A percentile compares a stretch with the other conserved stretches of the same genome.
These are phyloP conservation scores for Phytopythium cucurbitacearum DNA, from an alignment of 352 stramenopile genomes.

Conservation along the genomic window DNA sequence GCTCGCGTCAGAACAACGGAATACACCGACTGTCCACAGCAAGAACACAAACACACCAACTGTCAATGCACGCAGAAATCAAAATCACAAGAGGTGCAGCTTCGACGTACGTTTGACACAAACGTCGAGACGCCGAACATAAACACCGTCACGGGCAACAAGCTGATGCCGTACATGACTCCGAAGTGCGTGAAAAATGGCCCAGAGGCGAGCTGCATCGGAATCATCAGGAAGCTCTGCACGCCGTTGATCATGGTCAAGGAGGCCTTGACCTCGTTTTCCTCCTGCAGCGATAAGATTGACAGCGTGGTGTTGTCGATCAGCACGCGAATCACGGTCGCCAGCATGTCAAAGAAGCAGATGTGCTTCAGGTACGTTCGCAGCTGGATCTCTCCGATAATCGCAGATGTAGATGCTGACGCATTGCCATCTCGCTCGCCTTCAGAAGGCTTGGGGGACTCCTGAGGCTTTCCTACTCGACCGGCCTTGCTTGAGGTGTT, in stretches of 20 bases:
- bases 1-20: conserved; percentile 64
- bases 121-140: conserved; percentile 67
- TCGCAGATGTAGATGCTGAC: conserved; percentile 20
- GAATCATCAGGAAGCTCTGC: conserved; percentile 86
- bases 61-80: neutral
- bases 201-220: conserved; percentile 71
- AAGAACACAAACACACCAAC: neutral
- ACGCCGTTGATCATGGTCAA: conserved; percentile 77
- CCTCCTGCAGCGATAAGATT: conserved; percentile 60
- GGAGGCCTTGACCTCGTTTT: conserved; percentile 67
- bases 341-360: conserved; percentile 84
- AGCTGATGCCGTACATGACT: conserved; percentile 80
- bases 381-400: conserved; percentile 59
- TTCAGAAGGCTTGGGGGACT: conserved; percentile 1
- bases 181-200: conserved; percentile 83
- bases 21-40: conserved; percentile 29
- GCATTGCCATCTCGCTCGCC: neutral
- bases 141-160: conserved; percentile 66
- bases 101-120: conserved; percentile 36
- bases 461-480: conserved; percentile 1
- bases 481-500: neutral
- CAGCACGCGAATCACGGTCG: conserved; percentile 72
- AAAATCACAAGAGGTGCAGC: neutral
- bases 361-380: conserved; percentile 83
- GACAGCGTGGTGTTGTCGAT: conserved; percentile 82